Base-by-base conservation (phyloP, 192 early-diverging fungal genomes). In the Linnemannia hyalina region DNA sequence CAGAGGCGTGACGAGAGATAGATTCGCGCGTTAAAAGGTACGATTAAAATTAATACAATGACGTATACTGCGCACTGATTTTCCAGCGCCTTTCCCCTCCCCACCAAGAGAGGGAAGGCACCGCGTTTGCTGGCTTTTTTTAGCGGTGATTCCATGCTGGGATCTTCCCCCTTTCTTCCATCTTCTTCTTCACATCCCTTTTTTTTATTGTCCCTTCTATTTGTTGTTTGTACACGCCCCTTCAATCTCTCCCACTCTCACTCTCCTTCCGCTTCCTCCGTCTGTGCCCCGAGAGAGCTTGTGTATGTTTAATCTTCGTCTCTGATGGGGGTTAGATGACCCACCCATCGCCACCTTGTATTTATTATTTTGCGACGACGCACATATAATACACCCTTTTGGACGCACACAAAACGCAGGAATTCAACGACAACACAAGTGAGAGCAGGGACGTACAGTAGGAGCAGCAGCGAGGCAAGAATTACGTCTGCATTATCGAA, bases 91-190 rank as follows among this genome's bases (percentile, higher is more conserved):
- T 29, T 13, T 23, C 29, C 26, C 60, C 0, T 7, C 55, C 55
- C 44, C 44, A 44, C 42, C 10, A 46, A 11, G 13, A 46, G 11
- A 46, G 11, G 13, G 60, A 65, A 2, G 26, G 13, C 60, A 26
- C 60, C 60, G 60, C 60, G 60, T 65, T 65, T 32, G 49, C 49
- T 52, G 18, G 16, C 60, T 65, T 65, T 65, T 65, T 65, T 29
- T 65, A 65, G 60, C 32, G 60, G 60, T 65, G 60, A 13, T 15
- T 65, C 60, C 60, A 65, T 65, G 60, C 29, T 65, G 60, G 60
- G 60, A 65, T 65, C 60, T 2, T 32, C 29, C 26, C 29, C 60
- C 13, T 65, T 32, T 15, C 29, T 10, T 11, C 60, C 13, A 32
- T 32, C 11, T 32, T 13, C 60, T 65, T 65, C 60, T 29, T 65